Base-by-base conservation (phyloP, 106 monocot genomes). In the Acorus calamus region DNA sequence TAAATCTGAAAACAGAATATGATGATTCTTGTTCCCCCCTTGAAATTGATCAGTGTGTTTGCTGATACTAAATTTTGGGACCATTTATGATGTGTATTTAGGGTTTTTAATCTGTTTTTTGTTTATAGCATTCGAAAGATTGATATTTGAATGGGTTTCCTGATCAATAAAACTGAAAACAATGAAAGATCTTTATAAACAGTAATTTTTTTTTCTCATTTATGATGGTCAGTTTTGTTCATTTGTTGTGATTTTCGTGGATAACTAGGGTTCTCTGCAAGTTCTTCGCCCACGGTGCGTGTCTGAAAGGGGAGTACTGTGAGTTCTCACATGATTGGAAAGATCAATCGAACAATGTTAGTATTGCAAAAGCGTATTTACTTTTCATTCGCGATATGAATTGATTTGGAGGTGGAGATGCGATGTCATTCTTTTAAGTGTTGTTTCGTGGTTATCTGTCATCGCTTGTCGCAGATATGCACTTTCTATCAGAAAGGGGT, bases 301-400 rank as follows among this genome's bases (percentile, higher is more conserved):
- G 96, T 67, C 61, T 91, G 9, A 96, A 96, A 69, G 96, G 96
- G 48, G 96, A 96, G 6, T 65, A 83, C 50, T 96, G 96, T 75
- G 91, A 91, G 59, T 96, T 91, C 69, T 90, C 96, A 65, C 96
- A 96, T 83, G 87, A 91, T 62, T 87, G 96, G 96, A 91, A 60
- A 66, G 91, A 82, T 56, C 78, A 75, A 63, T 8, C 91, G 56
- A 96, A 88, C 72, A 96, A 91, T 82, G 96, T 96, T 81, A 62
- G 51, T 46, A 52, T 6, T 50, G 52, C 11, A 53, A 50, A 59
- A 44, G 47, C 45, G 47, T 11, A 42, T 8, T 4, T 10, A 3
- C 45, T 11, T 8, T 14, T 28, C 4, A 7, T 14, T 8, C 8
- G n/a, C 11, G 52, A 44, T 3, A 11, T 50, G 4, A 57, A 4